Evolutionary conservation across 495 filamentous ascomycete species (phyloP).

Genomic region (Xylaria venustula): DNA sequence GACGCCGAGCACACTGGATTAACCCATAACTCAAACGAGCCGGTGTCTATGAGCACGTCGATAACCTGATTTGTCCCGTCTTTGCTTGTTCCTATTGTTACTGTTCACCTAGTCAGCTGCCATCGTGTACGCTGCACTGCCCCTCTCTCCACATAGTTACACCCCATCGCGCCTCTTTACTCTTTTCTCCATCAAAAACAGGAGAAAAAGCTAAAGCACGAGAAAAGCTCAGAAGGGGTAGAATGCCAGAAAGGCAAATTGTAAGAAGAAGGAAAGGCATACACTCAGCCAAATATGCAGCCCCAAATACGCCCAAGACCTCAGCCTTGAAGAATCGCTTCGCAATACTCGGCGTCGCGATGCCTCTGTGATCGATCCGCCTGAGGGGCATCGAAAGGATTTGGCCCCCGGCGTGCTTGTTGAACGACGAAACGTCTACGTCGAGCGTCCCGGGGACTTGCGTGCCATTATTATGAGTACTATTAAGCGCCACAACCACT

Average conservation of each 20-base stretch:
- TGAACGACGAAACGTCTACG: constrained; percentile 3
- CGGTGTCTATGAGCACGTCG: constrained; percentile 45
- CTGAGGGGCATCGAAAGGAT: constrained; percentile 23
- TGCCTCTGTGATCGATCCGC: constrained; percentile 20
- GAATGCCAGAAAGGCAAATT: not conserved
- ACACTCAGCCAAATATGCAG: constrained; percentile 31
- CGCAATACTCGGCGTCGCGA: constrained; percentile 25
- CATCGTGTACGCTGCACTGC: not conserved
- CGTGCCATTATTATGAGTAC: not conserved
- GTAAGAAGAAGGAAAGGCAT: constrained; percentile 1
- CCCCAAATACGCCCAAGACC: constrained; percentile 25
- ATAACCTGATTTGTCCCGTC: constrained; percentile 29
- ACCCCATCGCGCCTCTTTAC: not conserved
- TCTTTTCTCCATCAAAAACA: not conserved
- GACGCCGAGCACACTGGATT: constrained; percentile 37
- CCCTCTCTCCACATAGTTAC: not conserved
- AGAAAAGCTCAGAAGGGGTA: not conserved
- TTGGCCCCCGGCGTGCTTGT: constrained; percentile 5
- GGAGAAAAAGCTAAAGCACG: not conserved
- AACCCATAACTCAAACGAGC: constrained; percentile 46
- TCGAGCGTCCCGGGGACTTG: too few species aligned
- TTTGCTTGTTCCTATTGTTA: constrained; percentile 23
- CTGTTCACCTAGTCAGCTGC: constrained; percentile 13
- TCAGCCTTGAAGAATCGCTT: constrained; percentile 25
- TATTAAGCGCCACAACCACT: not conserved